phyloP scores from a whole-genome alignment of 129 eudicot genomes.

The Lactuca sativa region DNA sequence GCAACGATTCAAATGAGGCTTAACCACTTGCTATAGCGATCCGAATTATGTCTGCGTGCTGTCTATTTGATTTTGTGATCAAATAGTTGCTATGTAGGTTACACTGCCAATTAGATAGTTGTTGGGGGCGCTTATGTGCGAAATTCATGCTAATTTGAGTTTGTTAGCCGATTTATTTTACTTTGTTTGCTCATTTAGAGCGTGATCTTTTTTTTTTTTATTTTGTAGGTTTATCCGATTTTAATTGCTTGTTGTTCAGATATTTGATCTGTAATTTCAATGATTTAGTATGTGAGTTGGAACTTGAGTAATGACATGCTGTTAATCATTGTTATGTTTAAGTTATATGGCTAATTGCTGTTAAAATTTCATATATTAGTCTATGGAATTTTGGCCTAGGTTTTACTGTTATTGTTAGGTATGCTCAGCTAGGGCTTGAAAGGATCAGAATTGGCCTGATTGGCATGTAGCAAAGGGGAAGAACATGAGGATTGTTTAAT shows the following conservation, averaged over 20 bases:
- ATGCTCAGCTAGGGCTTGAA: not conserved
- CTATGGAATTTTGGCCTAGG: not conserved
- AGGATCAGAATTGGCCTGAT: not conserved
- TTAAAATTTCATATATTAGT: not conserved
- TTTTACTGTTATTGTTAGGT: not conserved
- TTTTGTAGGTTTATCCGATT: not conserved
- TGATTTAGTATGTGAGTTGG: conserved; percentile 6
- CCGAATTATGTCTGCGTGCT: not conserved
- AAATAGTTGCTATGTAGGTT: not conserved
- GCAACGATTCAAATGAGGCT: not conserved
- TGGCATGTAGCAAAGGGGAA: conserved; percentile 5
- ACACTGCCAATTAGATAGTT: conserved; percentile 11
- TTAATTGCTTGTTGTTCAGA: not conserved
- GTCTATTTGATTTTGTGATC: not conserved
- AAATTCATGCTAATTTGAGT: conserved; percentile 8
- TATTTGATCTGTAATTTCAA: not conserved
- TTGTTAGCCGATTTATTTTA: not conserved
- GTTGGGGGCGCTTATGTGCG: conserved; percentile 1
- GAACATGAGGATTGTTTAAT: not conserved
- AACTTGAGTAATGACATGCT: not conserved
- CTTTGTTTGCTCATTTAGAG: conserved; percentile 2
- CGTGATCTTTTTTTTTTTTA: not conserved
- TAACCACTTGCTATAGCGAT: conserved; percentile 2
- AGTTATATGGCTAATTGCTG: not conserved
- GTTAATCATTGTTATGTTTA: not conserved